Percentiles rank a stretch among this genome's conserved stretches.
Conservation (phyloP, 768 basidiomycete species). For the Coprinopsis sp. region DNA sequence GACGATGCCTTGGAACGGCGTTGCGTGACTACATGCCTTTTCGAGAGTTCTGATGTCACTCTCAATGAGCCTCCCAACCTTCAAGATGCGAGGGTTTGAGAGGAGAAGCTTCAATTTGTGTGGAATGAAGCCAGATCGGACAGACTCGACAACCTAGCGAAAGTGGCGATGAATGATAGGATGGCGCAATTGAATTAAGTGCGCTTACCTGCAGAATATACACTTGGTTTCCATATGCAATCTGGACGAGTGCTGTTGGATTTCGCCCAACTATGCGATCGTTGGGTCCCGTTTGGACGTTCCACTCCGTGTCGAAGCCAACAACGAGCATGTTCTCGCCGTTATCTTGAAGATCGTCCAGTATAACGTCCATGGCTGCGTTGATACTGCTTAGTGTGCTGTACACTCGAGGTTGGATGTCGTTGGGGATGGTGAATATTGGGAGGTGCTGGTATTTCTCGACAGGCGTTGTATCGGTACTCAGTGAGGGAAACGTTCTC, state of each 20-base stretch:
- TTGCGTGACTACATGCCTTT: background rate
- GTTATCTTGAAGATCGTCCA: slow-evolving; percentile 9
- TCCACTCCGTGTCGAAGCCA: slow-evolving; percentile 21
- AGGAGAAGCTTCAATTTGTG: slow-evolving; percentile 13
- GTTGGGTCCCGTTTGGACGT: no score
- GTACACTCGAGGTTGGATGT: slow-evolving; percentile 8
- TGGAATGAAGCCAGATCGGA: slow-evolving; percentile 11
- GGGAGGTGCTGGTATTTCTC: slow-evolving; percentile 23
- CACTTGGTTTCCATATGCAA: slow-evolving; percentile 15
- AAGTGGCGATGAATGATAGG: slow-evolving; percentile 4
- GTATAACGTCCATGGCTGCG: slow-evolving; percentile 11
- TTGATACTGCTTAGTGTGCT: slow-evolving; percentile 11
- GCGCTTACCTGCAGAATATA: slow-evolving; percentile 13
- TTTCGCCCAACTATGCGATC: slow-evolving; percentile 3
- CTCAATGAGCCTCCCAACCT: slow-evolving; percentile 25
- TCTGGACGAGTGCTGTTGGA: slow-evolving; percentile 14
- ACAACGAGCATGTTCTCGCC: slow-evolving; percentile 10
- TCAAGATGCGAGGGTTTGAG: slow-evolving; percentile 16
- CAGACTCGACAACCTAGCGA: slow-evolving; percentile 14
- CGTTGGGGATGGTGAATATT: slow-evolving; percentile 12
- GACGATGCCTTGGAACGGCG: background rate
- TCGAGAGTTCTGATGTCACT: slow-evolving; percentile 21
- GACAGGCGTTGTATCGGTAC: slow-evolving; percentile 10
- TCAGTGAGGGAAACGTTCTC: no score
- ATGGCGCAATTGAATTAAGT: background rate